These are phyloP conservation scores for Phytopythium helicoides DNA, from an alignment of 352 stramenopile species.

Conservation along the genomic window DNA sequence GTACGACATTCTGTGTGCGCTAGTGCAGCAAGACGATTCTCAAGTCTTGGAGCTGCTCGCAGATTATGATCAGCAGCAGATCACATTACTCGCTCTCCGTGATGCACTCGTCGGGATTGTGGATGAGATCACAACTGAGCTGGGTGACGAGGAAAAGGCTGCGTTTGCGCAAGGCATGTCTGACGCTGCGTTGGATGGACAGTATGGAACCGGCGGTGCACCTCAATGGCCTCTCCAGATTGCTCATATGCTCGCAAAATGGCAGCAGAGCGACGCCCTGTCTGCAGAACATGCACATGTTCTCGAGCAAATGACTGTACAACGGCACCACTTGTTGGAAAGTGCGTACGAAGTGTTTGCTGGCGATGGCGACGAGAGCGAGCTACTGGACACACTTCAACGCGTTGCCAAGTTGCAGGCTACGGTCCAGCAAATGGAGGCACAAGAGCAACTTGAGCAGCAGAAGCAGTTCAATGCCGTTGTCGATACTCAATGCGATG, in stretches of 20 bases:
- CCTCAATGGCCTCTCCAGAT: constrained; percentile 51
- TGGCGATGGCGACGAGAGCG: constrained; percentile 50
- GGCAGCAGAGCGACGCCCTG: constrained; percentile 32
- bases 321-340: constrained; percentile 64
- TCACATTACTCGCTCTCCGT: constrained; percentile 27
- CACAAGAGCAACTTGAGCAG: constrained; percentile 27
- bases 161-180: constrained; percentile 29
- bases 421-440: constrained; percentile 31
- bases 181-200: constrained; percentile 19
- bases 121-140: constrained; percentile 60
- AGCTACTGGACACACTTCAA: constrained; percentile 71
- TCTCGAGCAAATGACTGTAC: constrained; percentile 37
- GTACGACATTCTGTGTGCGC: constrained; percentile 47
- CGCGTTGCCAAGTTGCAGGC: constrained; percentile 67
- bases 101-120: constrained; percentile 54
- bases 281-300: constrained; percentile 30
- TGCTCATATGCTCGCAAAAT: constrained; percentile 41
- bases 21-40: constrained; percentile 55
- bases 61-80: constrained; percentile 36
- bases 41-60: constrained; percentile 43
- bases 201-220: constrained; percentile 15
- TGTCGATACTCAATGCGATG: constrained; percentile 37
- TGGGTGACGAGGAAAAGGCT: constrained; percentile 62
- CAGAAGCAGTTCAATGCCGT: constrained; percentile 24
- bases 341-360: constrained; percentile 71